Evolutionary conservation across 1,284 basidiomycete species (phyloP), one percentile per base, ranked within the genome.

Genomic region (Irpex sp.): DNA sequence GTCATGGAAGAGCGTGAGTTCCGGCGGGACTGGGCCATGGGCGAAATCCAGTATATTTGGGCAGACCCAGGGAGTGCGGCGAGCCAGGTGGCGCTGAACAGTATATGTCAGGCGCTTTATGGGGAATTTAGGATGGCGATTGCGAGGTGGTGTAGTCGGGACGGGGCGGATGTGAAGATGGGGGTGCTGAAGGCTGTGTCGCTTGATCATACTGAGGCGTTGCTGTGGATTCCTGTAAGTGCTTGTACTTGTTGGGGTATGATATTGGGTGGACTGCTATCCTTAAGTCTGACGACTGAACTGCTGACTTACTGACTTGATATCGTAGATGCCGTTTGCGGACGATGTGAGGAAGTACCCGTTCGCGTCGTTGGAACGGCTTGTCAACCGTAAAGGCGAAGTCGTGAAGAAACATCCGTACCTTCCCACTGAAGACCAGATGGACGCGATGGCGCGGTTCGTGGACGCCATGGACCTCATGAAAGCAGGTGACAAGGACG

Each of bases 271-370:
- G 31, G 31, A 34, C 5, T 34, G 31, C 5, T 71, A 6, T 8
- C 17, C 31, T 26, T 17, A 44, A 55, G 13, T 7, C 36, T 44
- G 40, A 21, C 40, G 61, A 5, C 15, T 49, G 4, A 9, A 60
- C 26, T 11, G 11, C 26, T 36, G 34, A 15, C 34, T 38, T 64
- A 1, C 17, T 36, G 63, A 49, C 52, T 40, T 17, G 38, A 5
- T 63, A 6, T 52, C 31, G 5, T 70, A 96, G 91, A 87, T 97
- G 81, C 97, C 97, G 0, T 98, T 98, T 72, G 93, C 94, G 3
- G 96, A 98, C 71, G 97, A 99, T 70, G 81, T 96, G 60, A 86
- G 94, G 65, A 89, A 87, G 66, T 95, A 94, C 74, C 88, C 86
- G 8, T 98, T 98, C 73, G 87, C 91, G 0, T 93, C 93, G 0